Evolutionary conservation across 2,329 filamentous ascomycete species (phyloP).

Genomic region (Stachybotrys echinatus): DNA sequence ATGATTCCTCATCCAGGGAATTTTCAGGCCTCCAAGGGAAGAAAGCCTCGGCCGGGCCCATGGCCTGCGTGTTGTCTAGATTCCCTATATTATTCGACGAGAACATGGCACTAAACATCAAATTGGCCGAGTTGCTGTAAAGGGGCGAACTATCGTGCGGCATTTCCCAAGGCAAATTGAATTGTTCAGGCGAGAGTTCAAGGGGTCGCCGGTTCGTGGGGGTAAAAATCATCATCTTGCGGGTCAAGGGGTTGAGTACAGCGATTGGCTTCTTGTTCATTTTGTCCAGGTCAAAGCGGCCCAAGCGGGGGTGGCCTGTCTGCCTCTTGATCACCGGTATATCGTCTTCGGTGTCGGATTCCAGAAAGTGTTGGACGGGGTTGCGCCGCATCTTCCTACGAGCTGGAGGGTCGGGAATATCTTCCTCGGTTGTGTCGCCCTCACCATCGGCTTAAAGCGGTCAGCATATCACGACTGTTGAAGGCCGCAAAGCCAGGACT

Average conservation of each 20-base stretch:
- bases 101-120: slow-evolving; percentile 74
- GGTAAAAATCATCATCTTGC: slow-evolving; percentile 61
- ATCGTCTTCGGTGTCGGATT: slow-evolving; percentile 46
- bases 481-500: slow-evolving; percentile 31
- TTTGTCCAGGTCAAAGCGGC: slow-evolving; percentile 49
- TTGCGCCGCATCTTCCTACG: slow-evolving; percentile 42
- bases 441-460: slow-evolving; percentile 50
- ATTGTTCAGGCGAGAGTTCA: slow-evolving; percentile 50
- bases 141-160: slow-evolving; percentile 47
- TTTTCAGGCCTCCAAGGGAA: slow-evolving; percentile 63
- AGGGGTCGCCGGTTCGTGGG: slow-evolving; percentile 43
- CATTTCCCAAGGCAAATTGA: slow-evolving; percentile 42
- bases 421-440: slow-evolving; percentile 58
- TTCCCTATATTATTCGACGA: slow-evolving; percentile 50
- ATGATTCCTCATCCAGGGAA: slow-evolving; percentile 42
- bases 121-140: slow-evolving; percentile 62
- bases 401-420: slow-evolving; percentile 44
- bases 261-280: slow-evolving; percentile 53
- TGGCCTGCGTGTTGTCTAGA: slow-evolving; percentile 57
- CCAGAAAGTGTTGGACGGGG: slow-evolving; percentile 29
- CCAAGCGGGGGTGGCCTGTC: slow-evolving; percentile 48
- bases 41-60: slow-evolving; percentile 71
- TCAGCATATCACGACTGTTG: slow-evolving; percentile 30
- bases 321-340: slow-evolving; percentile 38
- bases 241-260: slow-evolving; percentile 50